Evolutionary conservation across 2,329 filamentous ascomycete species (phyloP).

Genomic region (Fusarium cyanostomum): DNA sequence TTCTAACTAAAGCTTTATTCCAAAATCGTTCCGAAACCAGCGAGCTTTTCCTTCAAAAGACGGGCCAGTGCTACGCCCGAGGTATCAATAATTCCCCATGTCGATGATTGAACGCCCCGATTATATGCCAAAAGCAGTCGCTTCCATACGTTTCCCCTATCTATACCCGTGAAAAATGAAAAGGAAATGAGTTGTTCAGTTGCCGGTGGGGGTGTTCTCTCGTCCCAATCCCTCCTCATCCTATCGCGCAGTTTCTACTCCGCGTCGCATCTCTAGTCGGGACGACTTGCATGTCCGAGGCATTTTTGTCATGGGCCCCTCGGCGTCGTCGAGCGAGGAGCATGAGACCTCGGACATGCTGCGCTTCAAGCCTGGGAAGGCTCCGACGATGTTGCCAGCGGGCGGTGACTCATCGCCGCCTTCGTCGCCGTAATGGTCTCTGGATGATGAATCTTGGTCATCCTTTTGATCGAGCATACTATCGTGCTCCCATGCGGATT

Average conservation of each 20-base stretch:
- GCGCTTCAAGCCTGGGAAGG: conserved; percentile 57
- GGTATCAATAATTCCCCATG: conserved; percentile 29
- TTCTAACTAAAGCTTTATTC: conserved; percentile 32
- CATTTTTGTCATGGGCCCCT: conserved; percentile 50
- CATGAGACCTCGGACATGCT: conserved; percentile 63
- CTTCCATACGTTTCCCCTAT: conserved; percentile 18
- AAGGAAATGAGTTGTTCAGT: background rate
- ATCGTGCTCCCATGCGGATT: conserved; percentile 64
- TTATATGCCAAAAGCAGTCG: conserved; percentile 27
- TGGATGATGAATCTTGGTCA: conserved; percentile 43
- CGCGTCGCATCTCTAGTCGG: conserved; percentile 51
- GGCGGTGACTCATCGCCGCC: conserved; percentile 32
- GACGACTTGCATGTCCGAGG: conserved; percentile 53
- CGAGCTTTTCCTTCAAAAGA: conserved; percentile 15
- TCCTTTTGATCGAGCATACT: conserved; percentile 56
- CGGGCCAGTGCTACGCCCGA: conserved; percentile 28
- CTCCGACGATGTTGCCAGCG: conserved; percentile 35
- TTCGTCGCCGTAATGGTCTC: conserved; percentile 43
- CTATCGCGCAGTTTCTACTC: conserved; percentile 39
- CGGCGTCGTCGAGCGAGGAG: conserved; percentile 46
- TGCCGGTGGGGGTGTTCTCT: background rate
- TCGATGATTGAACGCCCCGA: conserved; percentile 24
- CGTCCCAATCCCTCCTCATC: conserved; percentile 1
- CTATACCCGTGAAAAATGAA: background rate
- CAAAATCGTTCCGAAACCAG: conserved; percentile 9